Evolutionary conservation across 768 basidiomycete species (phyloP).

Genomic region (Gloeopeniophorella convolvens): DNA sequence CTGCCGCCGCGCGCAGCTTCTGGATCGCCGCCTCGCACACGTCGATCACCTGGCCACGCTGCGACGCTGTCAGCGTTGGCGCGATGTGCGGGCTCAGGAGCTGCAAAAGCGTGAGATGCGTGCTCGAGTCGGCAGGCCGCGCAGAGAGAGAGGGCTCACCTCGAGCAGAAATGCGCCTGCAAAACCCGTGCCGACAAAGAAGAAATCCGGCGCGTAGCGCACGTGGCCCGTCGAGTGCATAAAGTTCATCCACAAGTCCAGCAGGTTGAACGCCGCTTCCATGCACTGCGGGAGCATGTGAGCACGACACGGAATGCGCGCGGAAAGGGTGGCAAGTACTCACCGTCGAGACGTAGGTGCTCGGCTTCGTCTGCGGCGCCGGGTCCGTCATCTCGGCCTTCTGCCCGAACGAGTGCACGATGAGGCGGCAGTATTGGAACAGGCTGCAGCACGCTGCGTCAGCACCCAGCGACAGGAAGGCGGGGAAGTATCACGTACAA

Average conservation of each 20-base stretch:
- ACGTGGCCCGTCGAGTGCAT: constrained; percentile 12
- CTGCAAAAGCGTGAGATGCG: not conserved
- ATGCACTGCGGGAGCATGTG: constrained; percentile 8
- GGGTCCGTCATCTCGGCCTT: constrained; percentile 3
- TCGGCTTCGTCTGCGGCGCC: not conserved
- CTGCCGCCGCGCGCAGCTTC: constrained; percentile 2
- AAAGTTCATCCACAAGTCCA: constrained; percentile 11
- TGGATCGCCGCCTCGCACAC: not conserved
- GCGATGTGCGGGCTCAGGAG: constrained; percentile 15
- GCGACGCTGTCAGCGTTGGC: not conserved
- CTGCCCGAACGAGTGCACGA: constrained; percentile 18
- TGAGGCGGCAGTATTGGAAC: constrained; percentile 17
- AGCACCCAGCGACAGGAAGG: not conserved
- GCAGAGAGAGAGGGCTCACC: not conserved
- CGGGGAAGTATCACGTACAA: constrained; percentile 4
- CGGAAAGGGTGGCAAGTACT: not conserved
- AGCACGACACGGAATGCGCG: not conserved
- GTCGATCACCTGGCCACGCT: constrained; percentile 6
- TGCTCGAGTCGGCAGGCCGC: constrained; percentile 14
- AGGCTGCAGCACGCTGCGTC: too few species aligned
- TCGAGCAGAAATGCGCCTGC: constrained; percentile 19
- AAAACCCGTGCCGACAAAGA: constrained; percentile 20
- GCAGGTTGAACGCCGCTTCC: constrained; percentile 13
- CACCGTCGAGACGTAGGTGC: constrained; percentile 11
- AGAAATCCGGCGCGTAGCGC: constrained; percentile 19